phyloP scores from a whole-genome alignment of 805 yeast species.

The Alloascoidea hylecoeti region DNA sequence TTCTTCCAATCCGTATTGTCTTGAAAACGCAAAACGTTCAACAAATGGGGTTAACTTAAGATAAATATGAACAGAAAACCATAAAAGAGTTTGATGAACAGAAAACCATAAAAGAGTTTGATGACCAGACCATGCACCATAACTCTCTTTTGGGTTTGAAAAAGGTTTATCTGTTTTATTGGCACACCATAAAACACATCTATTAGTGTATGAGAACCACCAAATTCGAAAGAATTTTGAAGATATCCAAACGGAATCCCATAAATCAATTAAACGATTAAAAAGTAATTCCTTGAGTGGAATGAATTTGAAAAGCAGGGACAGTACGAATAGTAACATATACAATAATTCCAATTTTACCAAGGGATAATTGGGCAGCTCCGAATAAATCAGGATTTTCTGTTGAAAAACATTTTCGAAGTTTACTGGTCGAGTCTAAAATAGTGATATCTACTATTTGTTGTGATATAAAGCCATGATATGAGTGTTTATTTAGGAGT shows the following conservation, averaged over 20 bases:
- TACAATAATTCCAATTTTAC: constrained; percentile 83
- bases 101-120: too few relatives aligned
- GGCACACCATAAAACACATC: constrained; percentile 88
- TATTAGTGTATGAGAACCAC: constrained; percentile 94
- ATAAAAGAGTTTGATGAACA: constrained; percentile 69
- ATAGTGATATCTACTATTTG: constrained; percentile 71
- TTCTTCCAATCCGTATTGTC: constrained; percentile 71
- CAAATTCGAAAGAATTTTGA: constrained; percentile 87
- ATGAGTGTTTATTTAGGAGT: too few relatives aligned
- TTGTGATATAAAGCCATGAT: constrained; percentile 80
- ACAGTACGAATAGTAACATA: constrained; percentile 75
- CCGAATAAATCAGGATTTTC: constrained; percentile 54
- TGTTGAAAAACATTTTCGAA: constrained; percentile 49
- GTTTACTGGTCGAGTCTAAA: constrained; percentile 63
- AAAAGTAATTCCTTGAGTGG: constrained; percentile 76
- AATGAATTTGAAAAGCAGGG: constrained; percentile 70
- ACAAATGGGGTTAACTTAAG: constrained; percentile 75
- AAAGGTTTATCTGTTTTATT: constrained; percentile 52
- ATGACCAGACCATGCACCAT: constrained; percentile 72
- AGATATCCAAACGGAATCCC: constrained; percentile 77
- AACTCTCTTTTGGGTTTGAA: constrained; percentile 52
- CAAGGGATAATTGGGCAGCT: constrained; percentile 77
- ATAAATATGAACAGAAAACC: constrained; percentile 59
- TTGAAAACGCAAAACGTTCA: constrained; percentile 72
- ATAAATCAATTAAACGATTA: constrained; percentile 46